phyloP scores from a whole-genome alignment of 2,329 filamentous ascomycete genomes.

The Monosporascus ibericus region DNA sequence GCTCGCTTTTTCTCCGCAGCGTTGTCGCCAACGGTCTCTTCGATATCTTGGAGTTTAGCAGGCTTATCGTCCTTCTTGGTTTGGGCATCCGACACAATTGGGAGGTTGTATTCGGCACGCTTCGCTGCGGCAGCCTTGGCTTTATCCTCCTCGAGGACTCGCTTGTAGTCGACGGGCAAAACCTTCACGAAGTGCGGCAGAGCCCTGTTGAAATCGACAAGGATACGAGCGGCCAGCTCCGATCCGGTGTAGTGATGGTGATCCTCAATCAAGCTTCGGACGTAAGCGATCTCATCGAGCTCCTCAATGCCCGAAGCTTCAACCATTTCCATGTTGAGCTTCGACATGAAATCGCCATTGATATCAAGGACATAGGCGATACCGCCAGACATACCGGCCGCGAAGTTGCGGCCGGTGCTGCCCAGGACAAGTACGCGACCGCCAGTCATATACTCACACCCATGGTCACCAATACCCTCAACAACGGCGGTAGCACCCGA shows the following conservation, averaged over 20 bases:
- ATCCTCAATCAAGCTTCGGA: slow-evolving; percentile 89
- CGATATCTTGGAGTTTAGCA: slow-evolving; percentile 73
- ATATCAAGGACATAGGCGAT: slow-evolving; percentile 93
- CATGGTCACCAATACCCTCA: slow-evolving; percentile 92
- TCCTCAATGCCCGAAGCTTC: slow-evolving; percentile 81
- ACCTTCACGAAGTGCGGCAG: slow-evolving; percentile 90
- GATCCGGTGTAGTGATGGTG: slow-evolving; percentile 98
- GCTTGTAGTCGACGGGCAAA: slow-evolving; percentile 92
- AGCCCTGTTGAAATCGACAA: slow-evolving; percentile 92
- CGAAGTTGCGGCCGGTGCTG: slow-evolving; percentile 90
- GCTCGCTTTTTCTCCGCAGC: slow-evolving; percentile 85
- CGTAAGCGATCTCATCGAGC: slow-evolving; percentile 79
- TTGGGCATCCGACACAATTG: slow-evolving; percentile 64
- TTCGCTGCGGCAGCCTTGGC: slow-evolving; percentile 80
- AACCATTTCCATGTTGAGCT: slow-evolving; percentile 98
- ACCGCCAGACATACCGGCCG: slow-evolving; percentile 96
- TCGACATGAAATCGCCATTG: slow-evolving; percentile 80
- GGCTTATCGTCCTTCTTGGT: slow-evolving; percentile 63
- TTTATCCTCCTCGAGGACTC: slow-evolving; percentile 79
- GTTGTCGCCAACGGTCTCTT: slow-evolving; percentile 81
- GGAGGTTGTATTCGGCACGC: slow-evolving; percentile 75
- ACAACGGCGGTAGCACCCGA: slow-evolving; percentile 94
- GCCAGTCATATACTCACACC: slow-evolving; percentile 98
- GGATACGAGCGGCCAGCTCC: slow-evolving; percentile 83
- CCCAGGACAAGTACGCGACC: slow-evolving; percentile 84